Evolutionary conservation across 2,329 filamentous ascomycete species (phyloP), one percentile per base, ranked within the genome.

Genomic region (Diaporthe aspalathi): DNA sequence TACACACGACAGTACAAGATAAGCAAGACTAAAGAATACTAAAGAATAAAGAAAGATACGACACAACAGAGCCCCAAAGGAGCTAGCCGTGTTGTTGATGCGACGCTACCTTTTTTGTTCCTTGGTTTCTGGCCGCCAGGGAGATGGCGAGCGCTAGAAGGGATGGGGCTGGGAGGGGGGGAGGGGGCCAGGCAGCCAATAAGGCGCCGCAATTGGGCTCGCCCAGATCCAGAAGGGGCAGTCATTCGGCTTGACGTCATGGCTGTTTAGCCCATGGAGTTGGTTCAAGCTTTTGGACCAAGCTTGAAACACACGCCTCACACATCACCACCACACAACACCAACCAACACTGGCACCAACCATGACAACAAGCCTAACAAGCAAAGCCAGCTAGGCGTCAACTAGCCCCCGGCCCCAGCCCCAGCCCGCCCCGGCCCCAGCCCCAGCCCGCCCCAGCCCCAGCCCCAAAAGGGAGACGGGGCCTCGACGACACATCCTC

Each of bases 241-340:
- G 45, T 50, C n/a, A n/a, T n/a, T n/a, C n/a, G n/a, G n/a, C n/a
- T 40, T 65, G 60, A 50, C 60, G 60, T 65, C 60, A 65, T 65
- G 60, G 12, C 45, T n/a, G n/a, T n/a, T 16, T 45, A 35, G 29
- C 60, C 5, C 32, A 24, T 29, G 29, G 43, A 38, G 45, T 50
- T 50, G 35, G 32, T 32, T 32, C 32, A 63, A 63, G 60, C 60
- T 63, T 63, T 43, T n/a, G n/a, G 29, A 65, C 43, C 60, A 50
- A 50, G 43, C 60, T 65, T 65, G 60, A 65, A 65, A 65, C 60
- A 62, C 57, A 50, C 32, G 9, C 32, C 32, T 5, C 32, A 35
- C 32, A 35, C 32, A 5, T 35, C 32, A 35, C 32, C 32, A 35
- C 9, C 32, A n/a, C n/a, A n/a, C n/a, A n/a, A n/a, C n/a, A n/a